phyloP scores from a whole-genome alignment of 2,329 filamentous ascomycete species.

The Botrytis pseudocinerea region DNA sequence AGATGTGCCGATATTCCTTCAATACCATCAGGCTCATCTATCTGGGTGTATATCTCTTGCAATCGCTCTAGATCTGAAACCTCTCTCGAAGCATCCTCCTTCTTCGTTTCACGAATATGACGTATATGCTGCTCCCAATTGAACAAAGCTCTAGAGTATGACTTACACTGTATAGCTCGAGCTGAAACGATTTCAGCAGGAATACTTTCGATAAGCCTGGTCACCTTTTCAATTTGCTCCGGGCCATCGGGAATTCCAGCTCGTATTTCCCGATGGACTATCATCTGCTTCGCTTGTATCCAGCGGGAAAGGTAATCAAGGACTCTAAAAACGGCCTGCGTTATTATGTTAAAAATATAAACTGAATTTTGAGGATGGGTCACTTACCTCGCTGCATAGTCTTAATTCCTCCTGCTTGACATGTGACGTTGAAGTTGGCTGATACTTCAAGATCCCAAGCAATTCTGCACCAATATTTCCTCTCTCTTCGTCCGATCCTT shows the following conservation, averaged over 20 bases:
- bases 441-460: slow-evolving; percentile 67
- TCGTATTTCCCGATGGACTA: neutral
- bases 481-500: slow-evolving; percentile 63
- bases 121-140: slow-evolving; percentile 92
- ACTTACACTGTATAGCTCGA: slow-evolving; percentile 89
- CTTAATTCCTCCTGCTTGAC: slow-evolving; percentile 73
- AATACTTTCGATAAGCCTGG: slow-evolving; percentile 68
- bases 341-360: slow-evolving; percentile 37
- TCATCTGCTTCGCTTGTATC: slow-evolving; percentile 67
- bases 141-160: slow-evolving; percentile 88
- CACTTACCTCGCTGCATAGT: slow-evolving; percentile 78
- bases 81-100: slow-evolving; percentile 44
- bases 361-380: neutral
- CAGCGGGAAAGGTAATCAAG: slow-evolving; percentile 91
- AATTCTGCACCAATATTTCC: slow-evolving; percentile 72
- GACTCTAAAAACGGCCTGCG: slow-evolving; percentile 80
- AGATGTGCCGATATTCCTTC: slow-evolving; percentile 91
- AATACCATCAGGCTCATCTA: slow-evolving; percentile 95
- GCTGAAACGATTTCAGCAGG: slow-evolving; percentile 74
- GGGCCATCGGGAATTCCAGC: slow-evolving; percentile 46
- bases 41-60: slow-evolving; percentile 93
- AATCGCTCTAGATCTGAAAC: slow-evolving; percentile 72
- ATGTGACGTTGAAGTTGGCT: slow-evolving; percentile 52
- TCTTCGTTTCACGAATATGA: slow-evolving; percentile 41
- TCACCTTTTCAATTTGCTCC: slow-evolving; percentile 60